Evolutionary conservation across 1,284 basidiomycete species (phyloP), one percentile per base, ranked within the genome.

Genomic region (Calocybe gambosa): DNA sequence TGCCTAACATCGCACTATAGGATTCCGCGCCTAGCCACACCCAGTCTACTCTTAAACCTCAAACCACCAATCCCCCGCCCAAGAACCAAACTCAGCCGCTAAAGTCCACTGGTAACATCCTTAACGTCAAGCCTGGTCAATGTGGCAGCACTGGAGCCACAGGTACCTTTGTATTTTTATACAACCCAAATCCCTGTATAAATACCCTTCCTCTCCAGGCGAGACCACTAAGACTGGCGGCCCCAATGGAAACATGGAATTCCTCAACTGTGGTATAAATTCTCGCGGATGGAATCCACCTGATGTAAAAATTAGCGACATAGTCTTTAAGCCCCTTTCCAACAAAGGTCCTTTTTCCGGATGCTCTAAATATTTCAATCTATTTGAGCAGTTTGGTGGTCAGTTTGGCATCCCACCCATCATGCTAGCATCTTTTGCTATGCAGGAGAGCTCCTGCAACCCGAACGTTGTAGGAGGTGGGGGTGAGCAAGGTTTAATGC

Each of bases 401-500:
- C 58, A 80, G 60, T 70, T 70, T 51, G 64, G 75, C 65, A 61
- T 76, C 34, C 82, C 83, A 16, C 62, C 88, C 2, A 87, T 91
- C 59, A 67, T 94, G 54, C 64, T 93, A 37, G 89, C 91, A 3
- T 76, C 89, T 0, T 86, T 94, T 53, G 89, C 90, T 28, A 85
- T 94, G 81, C 68, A 70, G 46, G 69, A 75, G 55, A 73, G 70
- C 43, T 62, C 74, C 39, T 94, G 92, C 70, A 80, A 85, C 53
- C 74, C 82, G 1, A 49, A 66, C n/a, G 78, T 74, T 4, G 71
- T 80, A 38, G 91, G 92, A 47, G 85, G 82, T 19, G 86, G 71
- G 8, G 88, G 89, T 44, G 91, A 93, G 61, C 80, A 86, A 55
- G 92, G 90, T 20, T 63, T 86, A 45, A 93, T 93, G 89, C 90